phyloP scores from a whole-genome alignment of 768 basidiomycete species.

The Daedaleopsis sinensis region DNA sequence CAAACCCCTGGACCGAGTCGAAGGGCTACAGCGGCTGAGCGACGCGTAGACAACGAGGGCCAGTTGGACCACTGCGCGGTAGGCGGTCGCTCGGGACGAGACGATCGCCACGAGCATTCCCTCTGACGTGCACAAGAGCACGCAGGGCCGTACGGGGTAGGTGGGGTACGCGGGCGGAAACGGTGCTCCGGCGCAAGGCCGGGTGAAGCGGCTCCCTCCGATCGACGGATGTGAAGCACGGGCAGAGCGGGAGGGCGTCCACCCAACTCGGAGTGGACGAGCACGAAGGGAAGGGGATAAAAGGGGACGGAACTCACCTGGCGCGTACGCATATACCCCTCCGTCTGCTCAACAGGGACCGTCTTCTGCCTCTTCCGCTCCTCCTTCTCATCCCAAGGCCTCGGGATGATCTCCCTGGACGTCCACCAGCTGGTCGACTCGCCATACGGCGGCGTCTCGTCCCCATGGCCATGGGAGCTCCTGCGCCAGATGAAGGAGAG shows the following conservation, averaged over 20 bases:
- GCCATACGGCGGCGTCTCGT: slow-evolving; percentile 22
- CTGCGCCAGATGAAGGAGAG: slow-evolving; percentile 16
- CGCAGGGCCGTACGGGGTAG: too few species aligned
- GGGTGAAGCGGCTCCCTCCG: slow-evolving; percentile 25
- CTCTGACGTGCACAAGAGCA: slow-evolving; percentile 77
- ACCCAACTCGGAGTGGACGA: too few species aligned
- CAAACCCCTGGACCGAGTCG: slow-evolving; percentile 67
- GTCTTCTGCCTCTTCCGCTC: slow-evolving; percentile 28
- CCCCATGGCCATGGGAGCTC: not conserved
- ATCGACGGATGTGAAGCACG: too few species aligned
- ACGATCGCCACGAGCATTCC: slow-evolving; percentile 77
- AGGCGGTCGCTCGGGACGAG: slow-evolving; percentile 72
- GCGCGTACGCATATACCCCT: slow-evolving; percentile 32
- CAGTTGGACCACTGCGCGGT: slow-evolving; percentile 80
- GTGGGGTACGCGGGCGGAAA: too few species aligned
- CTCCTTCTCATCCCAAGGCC: slow-evolving; percentile 32
- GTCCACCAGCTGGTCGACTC: slow-evolving; percentile 31
- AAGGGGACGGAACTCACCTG: slow-evolving; percentile 20
- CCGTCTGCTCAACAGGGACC: slow-evolving; percentile 31
- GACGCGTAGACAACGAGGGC: slow-evolving; percentile 44
- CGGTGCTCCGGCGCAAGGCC: too few species aligned
- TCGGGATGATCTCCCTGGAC: slow-evolving; percentile 13
- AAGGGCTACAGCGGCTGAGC: slow-evolving; percentile 68
- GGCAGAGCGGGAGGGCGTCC: too few species aligned
- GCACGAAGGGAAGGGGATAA: too few species aligned